Evolutionary conservation across 2,329 filamentous ascomycete genomes (phyloP).

Genomic region (Neofusicoccum parvum): DNA sequence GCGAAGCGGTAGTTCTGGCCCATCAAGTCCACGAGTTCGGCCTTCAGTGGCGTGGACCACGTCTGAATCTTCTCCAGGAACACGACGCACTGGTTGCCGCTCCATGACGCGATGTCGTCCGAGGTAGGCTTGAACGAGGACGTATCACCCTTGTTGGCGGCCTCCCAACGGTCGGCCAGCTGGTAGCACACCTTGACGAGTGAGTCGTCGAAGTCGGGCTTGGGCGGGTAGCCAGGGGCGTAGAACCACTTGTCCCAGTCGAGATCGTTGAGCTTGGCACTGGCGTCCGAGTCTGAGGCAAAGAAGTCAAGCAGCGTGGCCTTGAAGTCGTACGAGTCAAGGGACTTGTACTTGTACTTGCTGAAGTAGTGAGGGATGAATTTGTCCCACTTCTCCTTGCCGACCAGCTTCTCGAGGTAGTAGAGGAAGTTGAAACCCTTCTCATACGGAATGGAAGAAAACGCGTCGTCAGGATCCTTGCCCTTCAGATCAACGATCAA

Average conservation of each 20-base stretch:
- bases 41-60: slow-evolving; percentile 64
- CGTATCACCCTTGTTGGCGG: slow-evolving; percentile 38
- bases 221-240: slow-evolving; percentile 82
- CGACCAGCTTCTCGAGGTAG: slow-evolving; percentile 82
- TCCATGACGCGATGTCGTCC: slow-evolving; percentile 72
- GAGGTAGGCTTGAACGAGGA: slow-evolving; percentile 60
- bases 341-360: slow-evolving; percentile 79
- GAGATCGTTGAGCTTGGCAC: slow-evolving; percentile 68
- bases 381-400: slow-evolving; percentile 84
- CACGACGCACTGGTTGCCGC: slow-evolving; percentile 86
- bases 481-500: slow-evolving; percentile 84
- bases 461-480: slow-evolving; percentile 93
- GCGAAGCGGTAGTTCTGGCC: slow-evolving; percentile 74
- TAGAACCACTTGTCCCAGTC: slow-evolving; percentile 94
- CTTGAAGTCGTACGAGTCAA: slow-evolving; percentile 95
- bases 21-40: slow-evolving; percentile 69
- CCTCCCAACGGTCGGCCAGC: slow-evolving; percentile 80
- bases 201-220: slow-evolving; percentile 86
- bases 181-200: slow-evolving; percentile 84
- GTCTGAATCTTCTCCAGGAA: slow-evolving; percentile 81
- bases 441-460: slow-evolving; percentile 90
- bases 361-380: slow-evolving; percentile 96
- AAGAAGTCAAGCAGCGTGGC: slow-evolving; percentile 86
- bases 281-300: slow-evolving; percentile 62
- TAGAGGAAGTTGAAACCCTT: slow-evolving; percentile 96